Evolutionary conservation across 73 alveolate genomes (phyloP).

Genomic region (Paramecium sonneborni): DNA sequence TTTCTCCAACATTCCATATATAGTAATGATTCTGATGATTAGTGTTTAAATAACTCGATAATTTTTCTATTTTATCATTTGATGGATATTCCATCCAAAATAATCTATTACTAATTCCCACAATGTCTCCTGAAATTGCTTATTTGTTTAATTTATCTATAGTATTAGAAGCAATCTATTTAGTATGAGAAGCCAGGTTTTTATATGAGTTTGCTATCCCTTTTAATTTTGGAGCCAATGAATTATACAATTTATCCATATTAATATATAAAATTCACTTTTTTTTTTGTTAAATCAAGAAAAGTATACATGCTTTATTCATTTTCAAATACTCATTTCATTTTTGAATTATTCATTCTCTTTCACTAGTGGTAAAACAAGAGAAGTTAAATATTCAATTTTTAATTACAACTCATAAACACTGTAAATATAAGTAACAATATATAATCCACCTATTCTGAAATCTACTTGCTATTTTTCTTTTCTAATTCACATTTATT

Average conservation of each 20-base stretch:
- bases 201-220: not conserved
- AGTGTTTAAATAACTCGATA: constrained; percentile 2
- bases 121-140: constrained; percentile 9
- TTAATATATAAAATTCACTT: not conserved
- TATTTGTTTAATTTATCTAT: not conserved
- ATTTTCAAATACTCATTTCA: constrained; percentile 24
- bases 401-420: constrained; percentile 1
- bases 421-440: not conserved
- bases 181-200: constrained; percentile 1
- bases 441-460: not conserved
- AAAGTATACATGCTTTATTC: not conserved
- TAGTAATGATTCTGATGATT: constrained; percentile 25
- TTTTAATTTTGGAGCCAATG: constrained; percentile 17
- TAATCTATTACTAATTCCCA: constrained; percentile 33
- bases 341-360: constrained; percentile 25
- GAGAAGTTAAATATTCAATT: constrained; percentile 36
- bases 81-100: constrained; percentile 53
- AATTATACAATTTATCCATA: constrained; percentile 33
- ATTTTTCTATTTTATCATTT: constrained; percentile 26
- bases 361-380: constrained; percentile 36
- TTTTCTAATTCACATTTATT: not conserved
- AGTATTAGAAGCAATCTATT: not conserved
- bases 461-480: not conserved
- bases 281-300: constrained; percentile 13
- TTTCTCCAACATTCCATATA: constrained; percentile 58